Conservation (phyloP, 768 basidiomycete species). For the Lactarius evosmus region DNA sequence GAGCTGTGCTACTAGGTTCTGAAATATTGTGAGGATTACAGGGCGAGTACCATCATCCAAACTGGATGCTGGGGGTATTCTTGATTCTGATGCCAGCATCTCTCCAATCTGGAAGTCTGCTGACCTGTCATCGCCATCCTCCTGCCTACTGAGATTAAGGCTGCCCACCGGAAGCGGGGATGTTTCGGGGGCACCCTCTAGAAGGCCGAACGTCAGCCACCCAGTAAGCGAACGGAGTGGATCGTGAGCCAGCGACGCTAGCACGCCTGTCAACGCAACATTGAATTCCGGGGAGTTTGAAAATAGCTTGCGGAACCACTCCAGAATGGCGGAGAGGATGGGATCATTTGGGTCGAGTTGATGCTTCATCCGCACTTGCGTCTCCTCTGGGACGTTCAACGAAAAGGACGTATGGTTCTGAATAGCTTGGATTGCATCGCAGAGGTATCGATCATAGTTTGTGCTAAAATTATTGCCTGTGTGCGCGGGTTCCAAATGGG, state of each 20-base stretch:
- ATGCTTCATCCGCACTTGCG: slow-evolving; percentile 54
- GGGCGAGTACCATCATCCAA: slow-evolving; percentile 74
- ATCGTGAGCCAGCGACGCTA: slow-evolving; percentile 79
- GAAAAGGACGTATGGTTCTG: slow-evolving; percentile 62
- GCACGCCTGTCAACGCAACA: slow-evolving; percentile 78
- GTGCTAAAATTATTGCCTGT: slow-evolving; percentile 75
- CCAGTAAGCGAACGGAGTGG: slow-evolving; percentile 83
- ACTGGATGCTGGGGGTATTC: slow-evolving; percentile 59
- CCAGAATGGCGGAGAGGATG: slow-evolving; percentile 65
- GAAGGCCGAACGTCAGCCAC: slow-evolving; percentile 73
- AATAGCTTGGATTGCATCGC: slow-evolving; percentile 67
- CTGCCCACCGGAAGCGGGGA: slow-evolving; percentile 27
- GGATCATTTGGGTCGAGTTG: slow-evolving; percentile 77
- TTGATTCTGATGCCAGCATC: slow-evolving; percentile 54
- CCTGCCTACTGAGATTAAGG: slow-evolving; percentile 31
- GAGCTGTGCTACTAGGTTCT: slow-evolving; percentile 76
- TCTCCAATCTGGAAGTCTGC: slow-evolving; percentile 74
- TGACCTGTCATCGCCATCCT: slow-evolving; percentile 76
- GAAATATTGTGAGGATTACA: slow-evolving; percentile 75
- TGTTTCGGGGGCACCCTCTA: slow-evolving; percentile 36
- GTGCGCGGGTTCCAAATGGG: slow-evolving; percentile 71
- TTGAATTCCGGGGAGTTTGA: slow-evolving; percentile 84
- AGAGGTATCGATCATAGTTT: slow-evolving; percentile 79
- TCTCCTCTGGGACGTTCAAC: slow-evolving; percentile 41
- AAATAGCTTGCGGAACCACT: slow-evolving; percentile 74